Evolutionary conservation across 805 yeast genomes (phyloP).

Genomic region (Suhomyces emberorum): DNA sequence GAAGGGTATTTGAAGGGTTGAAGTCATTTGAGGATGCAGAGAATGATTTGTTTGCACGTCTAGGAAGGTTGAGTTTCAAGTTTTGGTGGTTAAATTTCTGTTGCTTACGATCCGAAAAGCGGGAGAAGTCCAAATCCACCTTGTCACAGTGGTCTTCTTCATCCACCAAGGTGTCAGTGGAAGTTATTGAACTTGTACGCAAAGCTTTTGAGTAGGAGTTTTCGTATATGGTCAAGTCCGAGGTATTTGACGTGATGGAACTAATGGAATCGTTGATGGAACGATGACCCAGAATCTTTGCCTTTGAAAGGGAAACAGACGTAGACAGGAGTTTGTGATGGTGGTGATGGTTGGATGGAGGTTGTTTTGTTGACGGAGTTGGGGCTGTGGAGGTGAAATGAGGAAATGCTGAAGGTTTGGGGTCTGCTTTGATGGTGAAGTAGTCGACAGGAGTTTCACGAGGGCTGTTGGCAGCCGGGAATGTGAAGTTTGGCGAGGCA

Average conservation of each 20-base stretch:
- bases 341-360: slow-evolving; percentile 1
- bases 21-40: slow-evolving; percentile 7
- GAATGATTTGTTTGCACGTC: slow-evolving; percentile 10
- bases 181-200: slow-evolving; percentile 17
- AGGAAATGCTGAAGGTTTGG: slow-evolving; percentile 1
- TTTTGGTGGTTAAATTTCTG: slow-evolving; percentile 10
- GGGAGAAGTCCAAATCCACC: not conserved
- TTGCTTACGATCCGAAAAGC: not conserved
- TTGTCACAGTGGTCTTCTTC: slow-evolving; percentile 8
- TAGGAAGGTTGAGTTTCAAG: slow-evolving; percentile 12
- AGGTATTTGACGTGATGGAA: slow-evolving; percentile 27
- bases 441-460: slow-evolving; percentile 13
- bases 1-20: slow-evolving; percentile 1
- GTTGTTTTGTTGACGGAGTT: not conserved
- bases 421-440: slow-evolving; percentile 9
- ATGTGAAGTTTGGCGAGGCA: slow-evolving; percentile 21
- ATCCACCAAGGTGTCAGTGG: slow-evolving; percentile 35
- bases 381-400: not conserved
- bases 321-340: not conserved
- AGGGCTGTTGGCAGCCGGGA: slow-evolving; percentile 13
- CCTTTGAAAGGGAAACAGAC: not conserved
- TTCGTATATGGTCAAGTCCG: slow-evolving; percentile 19
- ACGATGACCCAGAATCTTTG: slow-evolving; percentile 5
- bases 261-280: slow-evolving; percentile 21
- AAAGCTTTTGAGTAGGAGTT: slow-evolving; percentile 6